A percentile compares a stretch with the other conserved stretches of the same genome.
These are phyloP conservation scores for Phytophthora agathidicida DNA, from an alignment of 352 stramenopile genomes.

Conservation along the genomic window DNA sequence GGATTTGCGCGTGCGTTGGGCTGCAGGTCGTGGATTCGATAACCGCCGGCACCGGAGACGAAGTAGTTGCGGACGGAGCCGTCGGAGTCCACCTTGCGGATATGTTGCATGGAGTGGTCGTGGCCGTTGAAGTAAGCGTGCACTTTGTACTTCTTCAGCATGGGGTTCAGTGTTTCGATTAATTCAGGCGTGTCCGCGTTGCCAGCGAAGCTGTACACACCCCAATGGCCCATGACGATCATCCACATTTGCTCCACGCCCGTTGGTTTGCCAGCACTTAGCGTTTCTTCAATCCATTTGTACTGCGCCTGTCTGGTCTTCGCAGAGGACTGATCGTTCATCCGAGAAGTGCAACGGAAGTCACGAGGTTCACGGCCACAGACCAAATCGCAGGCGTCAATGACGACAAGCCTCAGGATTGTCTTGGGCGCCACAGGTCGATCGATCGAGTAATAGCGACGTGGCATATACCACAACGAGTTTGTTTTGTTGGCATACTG, in stretches of 20 bases:
- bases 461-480: slow-evolving; percentile 82
- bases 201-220: slow-evolving; percentile 83
- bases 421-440: slow-evolving; percentile 79
- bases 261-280: slow-evolving; percentile 60
- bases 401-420: slow-evolving; percentile 77
- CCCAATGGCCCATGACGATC: slow-evolving; percentile 86
- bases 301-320: slow-evolving; percentile 71
- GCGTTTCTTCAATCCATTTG: slow-evolving; percentile 72
- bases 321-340: slow-evolving; percentile 78
- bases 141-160: slow-evolving; percentile 83
- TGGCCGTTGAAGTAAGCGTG: slow-evolving; percentile 90
- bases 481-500: slow-evolving; percentile 71
- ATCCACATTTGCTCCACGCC: slow-evolving; percentile 87
- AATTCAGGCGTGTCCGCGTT: slow-evolving; percentile 83
- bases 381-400: slow-evolving; percentile 86
- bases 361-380: slow-evolving; percentile 83
- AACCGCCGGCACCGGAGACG: slow-evolving; percentile 79
- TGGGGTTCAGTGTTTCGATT: slow-evolving; percentile 70
- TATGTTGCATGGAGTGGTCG: slow-evolving; percentile 86
- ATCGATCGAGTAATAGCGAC: slow-evolving; percentile 83
- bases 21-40: slow-evolving; percentile 68
- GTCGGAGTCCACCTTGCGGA: slow-evolving; percentile 53
- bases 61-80: slow-evolving; percentile 76
- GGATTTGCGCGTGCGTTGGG: slow-evolving; percentile 68
- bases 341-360: slow-evolving; percentile 73